Evolutionary conservation across 371 early-diverging fungal genomes (phyloP), one percentile per base, ranked within the genome.

Genomic region (Lichtheimia ramosa): DNA sequence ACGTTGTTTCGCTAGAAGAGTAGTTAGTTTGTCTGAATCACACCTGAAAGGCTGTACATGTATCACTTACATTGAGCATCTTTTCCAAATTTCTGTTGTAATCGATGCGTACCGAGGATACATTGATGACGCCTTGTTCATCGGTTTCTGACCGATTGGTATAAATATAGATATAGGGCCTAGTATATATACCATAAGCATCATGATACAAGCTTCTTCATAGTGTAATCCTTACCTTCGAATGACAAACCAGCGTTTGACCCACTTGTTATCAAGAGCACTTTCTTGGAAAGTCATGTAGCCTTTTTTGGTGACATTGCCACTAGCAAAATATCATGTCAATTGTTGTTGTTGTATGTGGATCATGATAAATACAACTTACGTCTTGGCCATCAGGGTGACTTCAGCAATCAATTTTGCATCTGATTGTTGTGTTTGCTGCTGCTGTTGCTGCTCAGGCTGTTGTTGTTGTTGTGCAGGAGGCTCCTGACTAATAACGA

Each of bases 101-200:
- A 58, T 88, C 83, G 14, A 94, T 82, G 6, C 88, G 71, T 2
- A 91, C 88, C 39, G 90, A 84, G 12, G 83, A 66, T 34, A 94
- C 75, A 62, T 90, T 90, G 60, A 94, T 84, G 2, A 91, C 85
- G 18, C 86, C 85, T 23, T 86, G 77, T 62, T 92, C 88, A 46
- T 87, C 87, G 16, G 71, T 65, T 62, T 91, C 91, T 2, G 77
- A 71, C 13, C 83, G 69, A 59, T 84, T 80, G 48, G 72, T 73
- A 70, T 90, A 93, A 46, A 93, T 80, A 61, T 88, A 92, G 43
- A 96, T 79, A 64, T 90, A 92, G 12, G 96, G 96, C 54, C 89
- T 81, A 60, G 15, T 16, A 46, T n/a, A 14, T 46, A 5, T 46
- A 21, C n/a, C n/a, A 46, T n/a, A 21, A n/a, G 46, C 7, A 46